Conservation (phyloP, 495 filamentous ascomycete species). For the Penicilliopsis zonata region DNA sequence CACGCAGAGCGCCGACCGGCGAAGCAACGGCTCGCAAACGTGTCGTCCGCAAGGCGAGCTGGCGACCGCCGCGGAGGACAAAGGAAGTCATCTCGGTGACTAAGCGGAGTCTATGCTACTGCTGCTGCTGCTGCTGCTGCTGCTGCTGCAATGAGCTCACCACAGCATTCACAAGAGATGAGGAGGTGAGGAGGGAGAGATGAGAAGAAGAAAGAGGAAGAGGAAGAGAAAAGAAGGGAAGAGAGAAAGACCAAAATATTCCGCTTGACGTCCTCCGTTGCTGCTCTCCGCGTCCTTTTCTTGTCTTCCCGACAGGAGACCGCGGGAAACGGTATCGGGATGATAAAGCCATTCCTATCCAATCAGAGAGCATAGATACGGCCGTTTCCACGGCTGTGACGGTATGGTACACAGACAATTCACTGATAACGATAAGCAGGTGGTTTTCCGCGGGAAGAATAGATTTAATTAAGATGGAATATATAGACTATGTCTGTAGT, state of each 20-base stretch:
- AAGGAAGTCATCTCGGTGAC: constrained; percentile 26
- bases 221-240: constrained; percentile 17
- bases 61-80: constrained; percentile 31
- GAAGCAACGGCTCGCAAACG: constrained; percentile 18
- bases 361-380: too few relatives aligned
- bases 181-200: constrained; percentile 6
- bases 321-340: neutral
- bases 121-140: too few relatives aligned
- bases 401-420: neutral
- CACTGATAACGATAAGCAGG: constrained; percentile 1
- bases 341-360: neutral
- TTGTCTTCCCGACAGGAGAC: neutral
- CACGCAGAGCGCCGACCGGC: too few relatives aligned
- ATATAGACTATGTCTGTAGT: too few relatives aligned
- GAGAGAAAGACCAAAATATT: constrained; percentile 6
- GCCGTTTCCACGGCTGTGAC: too few relatives aligned
- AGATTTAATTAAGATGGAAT: neutral
- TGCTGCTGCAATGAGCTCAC: too few relatives aligned
- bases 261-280: neutral
- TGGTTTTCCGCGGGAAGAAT: constrained; percentile 1
- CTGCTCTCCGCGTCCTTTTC: neutral
- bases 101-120: too few relatives aligned
- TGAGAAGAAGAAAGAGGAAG: constrained; percentile 3
- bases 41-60: constrained; percentile 27
- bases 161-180: constrained; percentile 6